Evolutionary conservation across 169 alveolate genomes (phyloP).

Genomic region (Eimeria sp.): DNA sequence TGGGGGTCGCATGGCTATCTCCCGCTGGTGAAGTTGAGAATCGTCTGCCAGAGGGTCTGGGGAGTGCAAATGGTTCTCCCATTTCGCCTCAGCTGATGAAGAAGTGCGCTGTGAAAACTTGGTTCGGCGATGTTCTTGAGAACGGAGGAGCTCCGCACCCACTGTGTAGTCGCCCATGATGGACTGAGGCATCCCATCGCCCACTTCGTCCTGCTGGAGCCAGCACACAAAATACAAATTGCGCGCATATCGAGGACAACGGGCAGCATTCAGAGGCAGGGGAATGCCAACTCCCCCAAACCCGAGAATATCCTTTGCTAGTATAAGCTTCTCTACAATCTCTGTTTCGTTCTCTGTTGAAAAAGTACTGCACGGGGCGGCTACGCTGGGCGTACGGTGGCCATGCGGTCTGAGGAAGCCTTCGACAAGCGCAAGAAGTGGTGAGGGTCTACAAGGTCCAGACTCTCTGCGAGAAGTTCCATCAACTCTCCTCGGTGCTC

Average conservation of each 20-base stretch:
- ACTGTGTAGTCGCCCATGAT: constrained; percentile 76
- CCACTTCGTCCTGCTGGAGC: constrained; percentile 74
- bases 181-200: constrained; percentile 81
- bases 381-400: constrained; percentile 10
- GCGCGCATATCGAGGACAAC: not conserved
- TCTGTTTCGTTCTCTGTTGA: no score
- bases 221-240: not conserved
- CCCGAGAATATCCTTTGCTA: no score
- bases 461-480: constrained; percentile 34
- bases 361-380: not conserved
- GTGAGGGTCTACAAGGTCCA: constrained; percentile 72
- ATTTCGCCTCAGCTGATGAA: not conserved
- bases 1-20: constrained; percentile 78
- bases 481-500: constrained; percentile 20
- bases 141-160: constrained; percentile 66
- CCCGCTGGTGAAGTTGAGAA: constrained; percentile 6
- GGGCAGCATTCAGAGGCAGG: no score
- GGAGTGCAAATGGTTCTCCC: not conserved
- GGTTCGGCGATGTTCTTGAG: not conserved
- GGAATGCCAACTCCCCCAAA: no score
- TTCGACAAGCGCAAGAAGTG: constrained; percentile 79
- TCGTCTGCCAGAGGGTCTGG: constrained; percentile 36
- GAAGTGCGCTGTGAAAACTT: not conserved
- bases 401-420: constrained; percentile 27
- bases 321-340: no score